phyloP scores from a whole-genome alignment of 176 grass and related monocot genomes.

The Miscanthus lutarioriparius region DNA sequence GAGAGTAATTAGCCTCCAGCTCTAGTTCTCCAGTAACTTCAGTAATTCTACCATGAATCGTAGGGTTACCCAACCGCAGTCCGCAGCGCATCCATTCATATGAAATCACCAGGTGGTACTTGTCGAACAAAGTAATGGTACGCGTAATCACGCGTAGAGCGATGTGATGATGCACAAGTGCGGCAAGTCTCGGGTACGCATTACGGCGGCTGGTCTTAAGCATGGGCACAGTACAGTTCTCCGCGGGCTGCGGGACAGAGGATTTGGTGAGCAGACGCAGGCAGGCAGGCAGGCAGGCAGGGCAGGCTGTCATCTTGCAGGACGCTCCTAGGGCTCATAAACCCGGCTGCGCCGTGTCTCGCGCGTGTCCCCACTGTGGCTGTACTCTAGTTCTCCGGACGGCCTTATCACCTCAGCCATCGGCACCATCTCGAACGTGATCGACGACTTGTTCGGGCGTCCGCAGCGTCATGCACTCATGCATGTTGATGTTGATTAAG shows the following conservation, averaged over 20 bases:
- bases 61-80: fast-evolving
- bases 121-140: not conserved
- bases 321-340: conserved; percentile 30
- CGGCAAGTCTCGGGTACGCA: not conserved
- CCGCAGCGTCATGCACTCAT: not conserved
- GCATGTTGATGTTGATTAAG: not conserved
- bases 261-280: not conserved
- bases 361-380: conserved; percentile 20
- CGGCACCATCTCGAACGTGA: not conserved
- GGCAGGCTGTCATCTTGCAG: conserved; percentile 20
- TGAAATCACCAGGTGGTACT: not conserved
- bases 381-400: not conserved
- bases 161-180: not conserved
- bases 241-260: not conserved
- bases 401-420: not conserved
- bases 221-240: not conserved
- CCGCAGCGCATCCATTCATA: not conserved
- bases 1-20: not conserved
- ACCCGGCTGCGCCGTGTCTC: conserved; percentile 45
- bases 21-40: not conserved
- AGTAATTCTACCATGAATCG: not conserved
- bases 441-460: not conserved
- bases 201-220: not conserved
- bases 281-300: no score
- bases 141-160: conserved; percentile 1